Conservation (phyloP, 441 rosid genomes). For the Brassica balearica region DNA sequence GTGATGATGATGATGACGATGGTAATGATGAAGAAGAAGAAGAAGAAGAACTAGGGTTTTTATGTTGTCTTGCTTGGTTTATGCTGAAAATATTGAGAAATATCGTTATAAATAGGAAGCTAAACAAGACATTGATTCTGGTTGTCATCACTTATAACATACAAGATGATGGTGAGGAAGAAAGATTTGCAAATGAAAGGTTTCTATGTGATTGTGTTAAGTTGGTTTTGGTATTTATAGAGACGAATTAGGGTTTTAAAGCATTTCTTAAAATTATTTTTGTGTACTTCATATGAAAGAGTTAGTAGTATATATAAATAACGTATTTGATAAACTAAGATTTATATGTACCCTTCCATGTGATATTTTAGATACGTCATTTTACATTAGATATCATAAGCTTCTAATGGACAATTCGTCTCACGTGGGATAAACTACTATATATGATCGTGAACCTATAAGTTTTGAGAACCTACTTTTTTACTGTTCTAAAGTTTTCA, state of each 20-base stretch:
- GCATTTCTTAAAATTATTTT: neutral
- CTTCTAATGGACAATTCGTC: conserved; percentile 31
- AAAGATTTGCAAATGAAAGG: conserved; percentile 19
- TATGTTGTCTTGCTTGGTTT: conserved; percentile 48
- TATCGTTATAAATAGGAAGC: conserved; percentile 26
- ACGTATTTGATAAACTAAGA: conserved; percentile 15
- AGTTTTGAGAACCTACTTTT: neutral
- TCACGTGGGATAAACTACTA: conserved; percentile 33
- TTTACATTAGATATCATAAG: conserved; percentile 10
- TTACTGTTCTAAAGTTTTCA: neutral
- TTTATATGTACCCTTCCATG: conserved; percentile 29
- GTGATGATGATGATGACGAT: neutral
- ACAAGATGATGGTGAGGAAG: conserved; percentile 16
- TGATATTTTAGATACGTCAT: neutral
- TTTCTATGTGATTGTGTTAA: conserved; percentile 28
- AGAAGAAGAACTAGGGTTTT: conserved; percentile 39
- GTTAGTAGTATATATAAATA: neutral
- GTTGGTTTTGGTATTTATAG: conserved; percentile 35
- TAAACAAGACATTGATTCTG: conserved; percentile 40
- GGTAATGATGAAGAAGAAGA: no score
- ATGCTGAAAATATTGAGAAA: conserved; percentile 32
- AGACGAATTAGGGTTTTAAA: conserved; percentile 20
- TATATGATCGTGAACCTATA: conserved; percentile 13
- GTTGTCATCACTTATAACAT: conserved; percentile 26
- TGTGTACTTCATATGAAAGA: conserved; percentile 19